Base-by-base conservation (phyloP, 176 grass and related monocot genomes). In the Lolium rigidum region DNA sequence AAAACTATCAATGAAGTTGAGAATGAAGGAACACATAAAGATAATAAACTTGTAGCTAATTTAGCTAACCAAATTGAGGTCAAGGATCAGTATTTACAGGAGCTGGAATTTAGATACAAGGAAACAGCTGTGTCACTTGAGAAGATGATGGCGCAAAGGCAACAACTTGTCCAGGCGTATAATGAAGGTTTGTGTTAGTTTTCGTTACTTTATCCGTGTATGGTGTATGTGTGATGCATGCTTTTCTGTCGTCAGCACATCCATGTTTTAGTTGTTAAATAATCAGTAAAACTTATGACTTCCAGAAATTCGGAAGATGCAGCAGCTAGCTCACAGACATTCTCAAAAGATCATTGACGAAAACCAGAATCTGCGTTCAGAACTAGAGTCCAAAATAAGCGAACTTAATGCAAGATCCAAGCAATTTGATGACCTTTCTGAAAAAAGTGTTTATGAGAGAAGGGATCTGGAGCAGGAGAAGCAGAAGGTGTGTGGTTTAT, bases 1-100 rank as follows among this genome's bases (percentile, higher is more conserved):
- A 94, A 94, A 85, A 87, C 87, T 85, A 77, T 94, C 43, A 84
- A 50, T 76, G 92, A 94, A 60, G 87, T 94, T 87, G 37, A 74
- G 76, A 82, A 78, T 20, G 92, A 94, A 89, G 92, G 76, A 89
- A 70, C 81, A 10, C 78, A 82, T 35, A 94, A 94, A 86, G 91
- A 78, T 70, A 69, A 80, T 15, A 91, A 83, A 59, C 92, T 94
- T 76, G 89, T 94, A 12, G 92, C 92, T 79, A 91, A 91, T 91
- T 82, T 94, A 66, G 84, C 92, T n/a, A 91, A 70, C 81, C 84
- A 91, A 61, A 89, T 94, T 74, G 84, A 91, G 65, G 87, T 87
- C 17, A 94, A 94, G 61, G 89, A 87, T 80, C 91, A 83, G 61
- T 79, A 89, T 67, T 67, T 89, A 62, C 48, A 87, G 52, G 92